Base-by-base conservation (phyloP, 2,329 filamentous ascomycete genomes). In the Calonectria multiphialidica region DNA sequence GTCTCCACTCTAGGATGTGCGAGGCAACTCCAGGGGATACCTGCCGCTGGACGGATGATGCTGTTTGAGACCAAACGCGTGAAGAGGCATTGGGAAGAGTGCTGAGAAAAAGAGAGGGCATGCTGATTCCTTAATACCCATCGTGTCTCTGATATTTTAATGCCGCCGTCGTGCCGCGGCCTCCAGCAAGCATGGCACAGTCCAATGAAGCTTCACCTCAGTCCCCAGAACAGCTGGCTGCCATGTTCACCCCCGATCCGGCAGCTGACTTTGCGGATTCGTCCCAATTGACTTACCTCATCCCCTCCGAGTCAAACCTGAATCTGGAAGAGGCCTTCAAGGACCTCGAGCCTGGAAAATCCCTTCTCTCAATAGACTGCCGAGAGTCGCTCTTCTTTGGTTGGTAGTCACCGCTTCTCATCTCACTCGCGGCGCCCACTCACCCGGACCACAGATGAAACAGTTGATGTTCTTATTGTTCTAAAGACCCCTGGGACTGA, bases 341-440 rank as follows among this genome's bases (percentile, higher is more conserved):
- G 66, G 81, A 84, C 50, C 82, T 82, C 5, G 82, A 84, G 13
- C 84, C 83, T 75, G 86, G 84, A 66, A 84, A 85, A 74, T 85
- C 84, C 76, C 84, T 86, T 73, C 86, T 93, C 49, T 88, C 88
- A 21, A 87, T 95, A 78, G 84, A 89, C 50, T 89, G 91, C 77
- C 88, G 93, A 75, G 88, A 93, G 45, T 88, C 88, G 67, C 85
- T 96, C 45, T 93, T 94, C 80, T 95, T 95, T 80, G 94, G 94
- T 95, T 86, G 76, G 89, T 50, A 16, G 42, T 25, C 50, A 47
- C 47, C 33, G 44, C 16, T 55, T 68, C 61, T 62, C 75, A 79
- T 86, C 84, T 88, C 89, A 83, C 89, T 86, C 83, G n/a, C 28
- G 23, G n/a, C 28, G 23, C 23, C 70, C 45, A 45, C 79, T 80